Conservation (phyloP, 805 yeast species). For the fission yeast (Schizosaccharomyces pombe) region DNA sequence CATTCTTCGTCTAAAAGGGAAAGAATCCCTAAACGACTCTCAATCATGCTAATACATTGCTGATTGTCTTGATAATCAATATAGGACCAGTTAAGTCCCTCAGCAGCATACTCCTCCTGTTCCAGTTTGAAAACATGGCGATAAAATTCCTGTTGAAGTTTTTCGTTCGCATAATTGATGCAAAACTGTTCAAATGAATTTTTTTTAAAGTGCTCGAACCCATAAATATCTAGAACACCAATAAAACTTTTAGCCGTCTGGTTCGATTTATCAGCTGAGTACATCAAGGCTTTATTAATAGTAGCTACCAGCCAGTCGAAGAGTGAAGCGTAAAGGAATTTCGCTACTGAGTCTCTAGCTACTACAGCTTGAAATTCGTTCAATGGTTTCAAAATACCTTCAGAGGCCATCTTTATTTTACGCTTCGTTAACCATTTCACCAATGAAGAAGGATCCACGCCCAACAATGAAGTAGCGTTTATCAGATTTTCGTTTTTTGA, state of each 20-base stretch:
- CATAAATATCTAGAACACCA: slow-evolving; percentile 93
- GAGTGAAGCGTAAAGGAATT: slow-evolving; percentile 71
- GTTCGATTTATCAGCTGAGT: slow-evolving; percentile 33
- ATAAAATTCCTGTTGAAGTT: slow-evolving; percentile 87
- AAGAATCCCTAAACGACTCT: slow-evolving; percentile 66
- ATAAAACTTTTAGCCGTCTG: slow-evolving; percentile 46
- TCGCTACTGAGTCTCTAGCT: slow-evolving; percentile 91
- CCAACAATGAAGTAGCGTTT: slow-evolving; percentile 64
- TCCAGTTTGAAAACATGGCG: slow-evolving; percentile 93
- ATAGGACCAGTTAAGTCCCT: slow-evolving; percentile 88
- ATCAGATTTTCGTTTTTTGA: slow-evolving; percentile 71
- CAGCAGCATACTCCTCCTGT: slow-evolving; percentile 81
- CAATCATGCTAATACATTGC: slow-evolving; percentile 85
- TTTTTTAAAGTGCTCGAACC: slow-evolving; percentile 84
- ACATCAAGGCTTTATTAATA: slow-evolving; percentile 57
- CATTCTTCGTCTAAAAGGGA: slow-evolving; percentile 86
- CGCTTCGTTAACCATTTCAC: slow-evolving; percentile 84
- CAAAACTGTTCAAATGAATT: slow-evolving; percentile 83
- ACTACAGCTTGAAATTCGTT: slow-evolving; percentile 66
- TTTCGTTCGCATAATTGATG: slow-evolving; percentile 85
- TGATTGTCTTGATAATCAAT: slow-evolving; percentile 91
- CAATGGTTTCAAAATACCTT: slow-evolving; percentile 66
- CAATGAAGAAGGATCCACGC: slow-evolving; percentile 47
- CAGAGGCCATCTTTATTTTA: slow-evolving; percentile 78
- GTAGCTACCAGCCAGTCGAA: slow-evolving; percentile 87